Conservation (phyloP, 2,329 filamentous ascomycete genomes). For the Penicillium brasilianum region DNA sequence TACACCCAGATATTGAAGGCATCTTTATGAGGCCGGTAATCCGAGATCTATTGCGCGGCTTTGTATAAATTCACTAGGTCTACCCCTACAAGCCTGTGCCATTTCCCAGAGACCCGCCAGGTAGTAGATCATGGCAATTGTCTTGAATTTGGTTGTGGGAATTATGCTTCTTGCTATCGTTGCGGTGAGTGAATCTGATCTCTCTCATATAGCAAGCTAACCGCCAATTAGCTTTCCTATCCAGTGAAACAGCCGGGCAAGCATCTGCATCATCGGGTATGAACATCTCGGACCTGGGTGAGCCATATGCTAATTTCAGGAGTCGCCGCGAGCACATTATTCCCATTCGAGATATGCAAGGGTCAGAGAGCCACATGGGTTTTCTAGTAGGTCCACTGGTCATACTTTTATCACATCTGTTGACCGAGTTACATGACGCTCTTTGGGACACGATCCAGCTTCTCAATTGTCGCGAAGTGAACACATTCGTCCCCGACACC, state of each 20-base stretch:
- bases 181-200: conserved; percentile 1
- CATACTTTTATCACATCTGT: background rate
- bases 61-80: conserved; percentile 3
- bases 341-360: background rate
- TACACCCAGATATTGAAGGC: conserved; percentile 1
- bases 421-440: background rate
- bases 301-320: conserved; percentile 1
- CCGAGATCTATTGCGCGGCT: conserved; percentile 3
- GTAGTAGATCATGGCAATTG: conserved; percentile 1
- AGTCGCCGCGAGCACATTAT: background rate
- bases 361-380: background rate
- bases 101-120: conserved; percentile 1
- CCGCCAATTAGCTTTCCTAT: conserved; percentile 2
- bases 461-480: conserved; percentile 2
- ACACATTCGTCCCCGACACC: background rate
- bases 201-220: conserved; percentile 3
- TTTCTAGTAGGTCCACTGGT: conserved; percentile 1
- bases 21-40: conserved; percentile 2
- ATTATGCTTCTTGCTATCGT: conserved; percentile 3
- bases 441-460: background rate
- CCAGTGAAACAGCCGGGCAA: conserved; percentile 2
- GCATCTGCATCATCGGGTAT: conserved; percentile 4
- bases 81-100: background rate
- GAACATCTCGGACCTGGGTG: background rate
- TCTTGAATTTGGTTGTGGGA: conserved; percentile 3